Percentiles rank a stretch among this genome's conserved stretches.
phyloP scores from a whole-genome alignment of 2,329 filamentous ascomycete genomes.

The Talaromyces sp. region DNA sequence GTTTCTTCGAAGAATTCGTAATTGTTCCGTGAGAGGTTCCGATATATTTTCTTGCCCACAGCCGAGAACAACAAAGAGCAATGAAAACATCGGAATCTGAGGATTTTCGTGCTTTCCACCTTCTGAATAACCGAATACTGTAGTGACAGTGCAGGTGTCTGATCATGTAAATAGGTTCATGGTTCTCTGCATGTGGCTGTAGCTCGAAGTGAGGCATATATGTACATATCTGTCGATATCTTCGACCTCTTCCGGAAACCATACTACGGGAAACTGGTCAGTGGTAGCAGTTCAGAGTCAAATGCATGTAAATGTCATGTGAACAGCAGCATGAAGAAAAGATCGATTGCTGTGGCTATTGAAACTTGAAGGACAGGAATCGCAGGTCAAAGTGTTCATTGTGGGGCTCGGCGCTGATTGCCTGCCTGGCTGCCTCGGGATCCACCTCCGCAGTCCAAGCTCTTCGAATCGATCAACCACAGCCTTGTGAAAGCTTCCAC shows the following conservation, averaged over 20 bases:
- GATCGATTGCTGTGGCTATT: neutral
- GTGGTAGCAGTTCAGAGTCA: too few relatives aligned
- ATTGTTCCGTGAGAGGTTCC: neutral
- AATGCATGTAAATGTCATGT: neutral
- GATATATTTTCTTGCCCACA: neutral
- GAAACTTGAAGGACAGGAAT: neutral
- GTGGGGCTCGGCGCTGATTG: conserved; percentile 5
- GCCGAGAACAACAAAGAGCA: neutral
- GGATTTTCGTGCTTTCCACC: neutral
- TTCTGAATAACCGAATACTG: neutral
- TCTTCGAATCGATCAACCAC: conserved; percentile 5
- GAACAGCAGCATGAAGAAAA: neutral
- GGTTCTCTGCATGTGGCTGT: neutral
- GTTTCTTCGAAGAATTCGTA: neutral
- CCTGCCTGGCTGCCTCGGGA: conserved; percentile 1
- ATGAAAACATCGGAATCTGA: neutral
- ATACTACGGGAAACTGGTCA: neutral
- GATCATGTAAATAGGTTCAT: neutral
- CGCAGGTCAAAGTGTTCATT: neutral
- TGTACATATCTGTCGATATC: neutral
- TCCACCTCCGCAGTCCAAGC: conserved; percentile 5
- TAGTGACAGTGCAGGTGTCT: neutral
- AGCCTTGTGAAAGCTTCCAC: neutral
- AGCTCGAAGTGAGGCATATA: neutral
- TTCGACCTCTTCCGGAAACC: neutral